Conservation (phyloP, 139 green algal species). For the Auxenochlorella protothecoides region DNA sequence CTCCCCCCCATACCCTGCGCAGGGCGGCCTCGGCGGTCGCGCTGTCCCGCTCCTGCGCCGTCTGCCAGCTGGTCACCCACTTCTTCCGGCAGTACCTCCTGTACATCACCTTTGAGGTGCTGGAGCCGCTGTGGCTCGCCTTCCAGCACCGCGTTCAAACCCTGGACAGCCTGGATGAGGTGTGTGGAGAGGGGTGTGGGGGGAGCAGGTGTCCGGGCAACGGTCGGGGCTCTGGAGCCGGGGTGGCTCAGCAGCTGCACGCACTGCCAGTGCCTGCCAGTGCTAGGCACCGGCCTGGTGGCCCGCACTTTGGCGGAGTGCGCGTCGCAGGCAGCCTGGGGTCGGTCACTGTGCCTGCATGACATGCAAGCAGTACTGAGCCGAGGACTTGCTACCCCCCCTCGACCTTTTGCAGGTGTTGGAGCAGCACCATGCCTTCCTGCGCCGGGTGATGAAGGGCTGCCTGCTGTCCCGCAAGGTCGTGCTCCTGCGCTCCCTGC, state of each 20-base stretch:
- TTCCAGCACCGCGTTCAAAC: constrained; percentile 35
- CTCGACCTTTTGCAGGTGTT: constrained; percentile 32
- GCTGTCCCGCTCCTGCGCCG: constrained; percentile 39
- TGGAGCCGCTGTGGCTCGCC: constrained; percentile 61
- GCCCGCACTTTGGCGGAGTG: too few species aligned
- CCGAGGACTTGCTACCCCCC: neutral
- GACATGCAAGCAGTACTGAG: too few species aligned
- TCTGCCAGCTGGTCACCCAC: constrained; percentile 58
- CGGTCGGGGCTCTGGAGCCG: too few species aligned
- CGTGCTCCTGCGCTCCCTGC: constrained; percentile 21
- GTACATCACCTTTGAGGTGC: constrained; percentile 74
- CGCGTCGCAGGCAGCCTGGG: too few species aligned
- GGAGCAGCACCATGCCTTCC: constrained; percentile 49
- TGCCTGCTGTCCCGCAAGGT: constrained; percentile 45
- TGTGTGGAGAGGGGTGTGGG: constrained; percentile 2
- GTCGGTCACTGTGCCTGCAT: too few species aligned
- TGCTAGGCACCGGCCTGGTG: too few species aligned
- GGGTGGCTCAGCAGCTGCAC: too few species aligned
- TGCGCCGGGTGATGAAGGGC: constrained; percentile 44
- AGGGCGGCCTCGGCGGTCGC: too few species aligned
- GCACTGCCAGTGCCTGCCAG: too few species aligned
- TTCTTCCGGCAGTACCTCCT: constrained; percentile 69
- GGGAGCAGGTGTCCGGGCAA: neutral
- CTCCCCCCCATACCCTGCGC: neutral
- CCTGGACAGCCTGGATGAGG: constrained; percentile 55